Percentiles rank a stretch among this genome's conserved stretches.
These are phyloP conservation scores for Lachnellula hyalina DNA, from an alignment of 2,329 filamentous ascomycete species.

Conservation along the genomic window DNA sequence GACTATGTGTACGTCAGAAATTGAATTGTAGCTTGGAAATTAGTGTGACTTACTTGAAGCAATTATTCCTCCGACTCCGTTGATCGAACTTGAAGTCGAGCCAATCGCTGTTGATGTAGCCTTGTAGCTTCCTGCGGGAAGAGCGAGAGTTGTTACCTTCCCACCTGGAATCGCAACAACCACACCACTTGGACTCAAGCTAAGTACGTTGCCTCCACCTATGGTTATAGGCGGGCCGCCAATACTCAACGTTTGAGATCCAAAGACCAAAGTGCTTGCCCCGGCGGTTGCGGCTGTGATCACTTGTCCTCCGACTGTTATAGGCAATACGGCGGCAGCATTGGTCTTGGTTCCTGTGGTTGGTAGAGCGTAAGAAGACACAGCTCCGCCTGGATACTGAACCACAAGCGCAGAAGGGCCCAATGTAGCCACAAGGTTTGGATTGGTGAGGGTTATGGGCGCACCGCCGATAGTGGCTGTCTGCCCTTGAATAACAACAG, in stretches of 20 bases:
- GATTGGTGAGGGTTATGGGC: constrained; percentile 11
- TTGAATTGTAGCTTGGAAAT: background rate
- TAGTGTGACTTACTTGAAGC: constrained; percentile 3
- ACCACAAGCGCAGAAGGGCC: constrained; percentile 10
- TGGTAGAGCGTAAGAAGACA: constrained; percentile 7
- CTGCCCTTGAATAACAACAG: background rate
- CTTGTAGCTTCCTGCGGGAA: background rate
- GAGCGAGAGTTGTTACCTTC: constrained; percentile 4
- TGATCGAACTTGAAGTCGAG: background rate
- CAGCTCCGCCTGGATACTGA: constrained; percentile 10
- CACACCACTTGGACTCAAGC: constrained; percentile 6
- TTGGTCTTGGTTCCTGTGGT: background rate
- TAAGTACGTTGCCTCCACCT: constrained; percentile 3
- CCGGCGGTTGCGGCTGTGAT: constrained; percentile 1
- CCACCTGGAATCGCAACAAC: constrained; percentile 7
- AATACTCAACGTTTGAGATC: constrained; percentile 2
- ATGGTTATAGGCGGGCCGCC: constrained; percentile 6
- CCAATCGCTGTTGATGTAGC: background rate
- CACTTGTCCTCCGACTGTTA: constrained; percentile 2
- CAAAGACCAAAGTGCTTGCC: constrained; percentile 3
- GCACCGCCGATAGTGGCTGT: constrained; percentile 9
- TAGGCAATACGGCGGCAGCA: background rate
- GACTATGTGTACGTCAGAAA: background rate
- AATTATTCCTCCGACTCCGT: background rate
- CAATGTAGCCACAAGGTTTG: constrained; percentile 5